Evolutionary conservation across 768 basidiomycete species (phyloP).

Genomic region (Boletus vermiculosoides): DNA sequence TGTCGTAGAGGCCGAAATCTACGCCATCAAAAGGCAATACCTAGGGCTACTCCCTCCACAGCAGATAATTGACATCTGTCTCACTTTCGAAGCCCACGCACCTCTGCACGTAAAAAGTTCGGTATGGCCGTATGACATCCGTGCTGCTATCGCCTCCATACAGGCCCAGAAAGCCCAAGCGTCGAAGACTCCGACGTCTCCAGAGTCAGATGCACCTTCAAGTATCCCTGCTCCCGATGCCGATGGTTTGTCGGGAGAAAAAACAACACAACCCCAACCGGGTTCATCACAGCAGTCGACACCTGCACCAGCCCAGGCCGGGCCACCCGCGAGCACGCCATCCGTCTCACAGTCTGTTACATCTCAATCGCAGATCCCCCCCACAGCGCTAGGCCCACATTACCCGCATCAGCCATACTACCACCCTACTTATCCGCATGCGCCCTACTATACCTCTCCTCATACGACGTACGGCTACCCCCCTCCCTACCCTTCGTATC

Average conservation of each 20-base stretch:
- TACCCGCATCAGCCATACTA: conserved; percentile 59
- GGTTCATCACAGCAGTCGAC: conserved; percentile 20
- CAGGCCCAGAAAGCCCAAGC: conserved; percentile 30
- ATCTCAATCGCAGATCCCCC: conserved; percentile 19
- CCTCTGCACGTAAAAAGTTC: conserved; percentile 60
- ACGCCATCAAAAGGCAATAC: conserved; percentile 71
- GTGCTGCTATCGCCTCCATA: conserved; percentile 58
- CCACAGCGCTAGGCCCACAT: conserved; percentile 28
- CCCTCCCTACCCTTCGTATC: conserved; percentile 33
- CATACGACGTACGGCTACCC: conserved; percentile 40
- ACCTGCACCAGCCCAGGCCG: conserved; percentile 26
- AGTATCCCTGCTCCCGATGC: conserved; percentile 14
- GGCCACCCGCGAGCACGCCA: conserved; percentile 19
- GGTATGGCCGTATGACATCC: conserved; percentile 74
- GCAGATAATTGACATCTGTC: conserved; percentile 78
- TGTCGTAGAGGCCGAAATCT: conserved; percentile 41
- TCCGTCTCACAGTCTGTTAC: conserved; percentile 20
- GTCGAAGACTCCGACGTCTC: conserved; percentile 19
- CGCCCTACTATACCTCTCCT: conserved; percentile 60
- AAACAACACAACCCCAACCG: conserved; percentile 14
- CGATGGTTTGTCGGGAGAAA: conserved; percentile 15
- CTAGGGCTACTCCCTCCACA: conserved; percentile 61
- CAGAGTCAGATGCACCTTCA: conserved; percentile 10
- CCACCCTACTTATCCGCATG: conserved; percentile 61
- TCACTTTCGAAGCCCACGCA: conserved; percentile 67